Conservation (phyloP, 129 eudicot genomes). For the Glebionis coronaria region DNA sequence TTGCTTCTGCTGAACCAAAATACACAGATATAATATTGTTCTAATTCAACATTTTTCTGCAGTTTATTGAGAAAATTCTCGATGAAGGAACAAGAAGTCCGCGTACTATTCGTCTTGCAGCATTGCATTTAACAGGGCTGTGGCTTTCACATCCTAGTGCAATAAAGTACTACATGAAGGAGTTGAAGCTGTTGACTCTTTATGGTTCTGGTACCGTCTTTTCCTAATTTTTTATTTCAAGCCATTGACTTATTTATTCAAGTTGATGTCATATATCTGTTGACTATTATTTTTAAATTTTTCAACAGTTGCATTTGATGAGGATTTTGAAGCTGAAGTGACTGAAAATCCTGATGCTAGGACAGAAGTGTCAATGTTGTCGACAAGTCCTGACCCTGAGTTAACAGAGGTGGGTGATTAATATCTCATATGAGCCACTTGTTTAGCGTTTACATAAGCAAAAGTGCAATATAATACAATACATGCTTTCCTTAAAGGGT, state of each 20-base stretch:
- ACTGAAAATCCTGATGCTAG: conserved; percentile 82
- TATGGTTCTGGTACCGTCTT: conserved; percentile 85
- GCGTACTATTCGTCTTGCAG: conserved; percentile 93
- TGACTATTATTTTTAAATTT: neutral
- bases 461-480: no score
- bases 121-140: conserved; percentile 90
- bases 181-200: conserved; percentile 73
- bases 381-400: conserved; percentile 81
- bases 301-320: conserved; percentile 94
- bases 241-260: neutral
- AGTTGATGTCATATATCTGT: conserved; percentile 2
- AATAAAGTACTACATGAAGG: conserved; percentile 75
- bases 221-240: neutral
- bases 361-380: conserved; percentile 68
- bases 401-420: conserved; percentile 67
- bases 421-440: no score
- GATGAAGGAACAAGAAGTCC: conserved; percentile 98
- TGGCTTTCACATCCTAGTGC: conserved; percentile 73
- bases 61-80: conserved; percentile 80
- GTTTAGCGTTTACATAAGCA: no score
- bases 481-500: no score
- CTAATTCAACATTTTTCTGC: conserved; percentile 26
- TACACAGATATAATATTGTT: conserved; percentile 1
- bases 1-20: conserved; percentile 1
- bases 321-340: conserved; percentile 97